Conservation (phyloP, 768 basidiomycete species). For the Boletus pseudopeckii region DNA sequence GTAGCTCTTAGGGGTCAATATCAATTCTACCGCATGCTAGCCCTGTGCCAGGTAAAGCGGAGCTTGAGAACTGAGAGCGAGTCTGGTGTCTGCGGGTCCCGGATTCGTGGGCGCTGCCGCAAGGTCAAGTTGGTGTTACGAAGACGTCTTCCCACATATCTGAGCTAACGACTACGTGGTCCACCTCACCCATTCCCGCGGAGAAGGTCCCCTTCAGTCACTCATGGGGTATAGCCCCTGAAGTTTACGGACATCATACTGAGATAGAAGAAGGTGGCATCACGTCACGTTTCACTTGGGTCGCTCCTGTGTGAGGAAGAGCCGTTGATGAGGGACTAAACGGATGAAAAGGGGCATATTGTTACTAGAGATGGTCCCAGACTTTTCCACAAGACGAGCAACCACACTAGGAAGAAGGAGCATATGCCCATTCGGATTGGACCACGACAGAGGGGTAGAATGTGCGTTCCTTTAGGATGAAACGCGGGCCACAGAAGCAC, state of each 20-base stretch:
- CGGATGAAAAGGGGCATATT: constrained; percentile 58
- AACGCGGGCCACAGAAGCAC: constrained; percentile 16
- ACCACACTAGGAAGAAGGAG: constrained; percentile 39
- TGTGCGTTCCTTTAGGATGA: constrained; percentile 15
- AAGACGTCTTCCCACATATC: constrained; percentile 20
- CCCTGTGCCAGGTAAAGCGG: not conserved
- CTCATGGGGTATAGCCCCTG: constrained; percentile 10
- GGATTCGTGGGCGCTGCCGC: not conserved
- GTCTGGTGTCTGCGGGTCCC: not conserved
- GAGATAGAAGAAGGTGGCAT: constrained; percentile 8
- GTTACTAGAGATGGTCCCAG: constrained; percentile 50
- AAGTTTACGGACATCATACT: constrained; percentile 10
- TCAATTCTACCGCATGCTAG: not conserved
- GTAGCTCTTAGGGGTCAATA: constrained; percentile 9
- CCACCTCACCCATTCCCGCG: constrained; percentile 17
- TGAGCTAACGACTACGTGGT: constrained; percentile 22
- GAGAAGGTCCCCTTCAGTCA: constrained; percentile 11
- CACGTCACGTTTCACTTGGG: constrained; percentile 17
- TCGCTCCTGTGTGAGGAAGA: constrained; percentile 6
- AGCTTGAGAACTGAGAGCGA: not conserved
- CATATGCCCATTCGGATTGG: constrained; percentile 4
- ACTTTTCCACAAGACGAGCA: constrained; percentile 56
- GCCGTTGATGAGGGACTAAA: constrained; percentile 21
- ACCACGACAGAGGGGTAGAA: constrained; percentile 4
- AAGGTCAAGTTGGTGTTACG: not conserved